These are phyloP conservation scores for Daldinia caldariorum DNA, from an alignment of 495 filamentous ascomycete genomes.

Conservation along the genomic window DNA sequence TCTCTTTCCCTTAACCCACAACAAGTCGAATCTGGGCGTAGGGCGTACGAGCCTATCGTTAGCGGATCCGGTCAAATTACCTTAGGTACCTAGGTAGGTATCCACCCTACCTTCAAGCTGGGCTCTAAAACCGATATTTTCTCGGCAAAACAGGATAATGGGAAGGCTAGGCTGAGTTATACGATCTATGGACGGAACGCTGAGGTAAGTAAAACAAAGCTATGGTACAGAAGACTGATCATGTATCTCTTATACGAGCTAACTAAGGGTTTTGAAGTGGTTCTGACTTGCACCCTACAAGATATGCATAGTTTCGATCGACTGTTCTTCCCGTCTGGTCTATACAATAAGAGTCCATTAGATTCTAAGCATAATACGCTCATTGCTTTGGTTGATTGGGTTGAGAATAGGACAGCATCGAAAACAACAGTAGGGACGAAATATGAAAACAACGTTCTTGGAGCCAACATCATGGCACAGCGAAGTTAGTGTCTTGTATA, in stretches of 20 bases:
- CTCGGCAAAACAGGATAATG: not conserved
- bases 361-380: not conserved
- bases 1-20: not conserved
- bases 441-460: not conserved
- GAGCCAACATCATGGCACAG: not conserved
- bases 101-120: not conserved
- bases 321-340: not conserved
- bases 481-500: not conserved
- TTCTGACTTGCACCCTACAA: not conserved
- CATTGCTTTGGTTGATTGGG: not conserved
- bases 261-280: not conserved
- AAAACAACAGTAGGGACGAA: not conserved
- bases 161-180: constrained; percentile 16
- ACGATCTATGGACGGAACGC: constrained; percentile 12
- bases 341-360: not conserved
- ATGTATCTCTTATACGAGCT: not conserved
- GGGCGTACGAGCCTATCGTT: not conserved
- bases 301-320: not conserved
- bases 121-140: not conserved
- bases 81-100: too few species aligned
- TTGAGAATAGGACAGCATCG: not conserved
- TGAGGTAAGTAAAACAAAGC: not conserved
- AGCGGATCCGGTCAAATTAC: not conserved
- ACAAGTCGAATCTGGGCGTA: not conserved
- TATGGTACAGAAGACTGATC: not conserved